These are phyloP conservation scores for Globisporangium nunn DNA, from an alignment of 352 stramenopile species.

Conservation along the genomic window DNA sequence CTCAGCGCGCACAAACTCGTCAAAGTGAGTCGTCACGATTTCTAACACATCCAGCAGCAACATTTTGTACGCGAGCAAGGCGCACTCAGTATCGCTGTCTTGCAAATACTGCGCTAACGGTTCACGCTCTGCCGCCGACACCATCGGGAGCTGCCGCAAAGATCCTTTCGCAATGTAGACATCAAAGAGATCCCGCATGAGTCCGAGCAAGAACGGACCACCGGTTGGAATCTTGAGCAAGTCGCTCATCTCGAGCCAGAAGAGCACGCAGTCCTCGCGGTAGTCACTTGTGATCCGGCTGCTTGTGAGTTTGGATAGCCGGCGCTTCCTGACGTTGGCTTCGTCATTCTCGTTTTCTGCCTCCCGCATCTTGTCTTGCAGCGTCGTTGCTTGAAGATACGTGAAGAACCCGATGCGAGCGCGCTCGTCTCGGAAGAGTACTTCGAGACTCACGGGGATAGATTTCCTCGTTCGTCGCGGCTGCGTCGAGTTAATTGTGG, in stretches of 20 bases:
- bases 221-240: constrained; percentile 51
- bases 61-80: constrained; percentile 53
- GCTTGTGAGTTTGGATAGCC: constrained; percentile 20
- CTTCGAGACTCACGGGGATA: constrained; percentile 36
- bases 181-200: constrained; percentile 58
- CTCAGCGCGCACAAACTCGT: constrained; percentile 42
- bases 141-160: constrained; percentile 39
- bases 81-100: constrained; percentile 34
- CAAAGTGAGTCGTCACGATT: constrained; percentile 46
- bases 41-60: constrained; percentile 51
- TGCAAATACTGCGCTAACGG: constrained; percentile 32
- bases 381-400: constrained; percentile 31
- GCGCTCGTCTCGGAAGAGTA: constrained; percentile 46
- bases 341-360: constrained; percentile 3
- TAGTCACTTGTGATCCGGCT: constrained; percentile 30
- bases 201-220: constrained; percentile 43
- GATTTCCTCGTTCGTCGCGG: constrained; percentile 21
- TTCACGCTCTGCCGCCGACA: constrained; percentile 39
- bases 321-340: constrained; percentile 4
- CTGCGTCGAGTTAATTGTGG: background rate
- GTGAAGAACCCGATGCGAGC: constrained; percentile 50
- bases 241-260: constrained; percentile 63
- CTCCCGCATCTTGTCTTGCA: constrained; percentile 27
- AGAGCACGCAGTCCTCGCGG: constrained; percentile 54
- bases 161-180: constrained; percentile 39